phyloP scores from a whole-genome alignment of 495 filamentous ascomycete genomes.

The Neurospora sp. region DNA sequence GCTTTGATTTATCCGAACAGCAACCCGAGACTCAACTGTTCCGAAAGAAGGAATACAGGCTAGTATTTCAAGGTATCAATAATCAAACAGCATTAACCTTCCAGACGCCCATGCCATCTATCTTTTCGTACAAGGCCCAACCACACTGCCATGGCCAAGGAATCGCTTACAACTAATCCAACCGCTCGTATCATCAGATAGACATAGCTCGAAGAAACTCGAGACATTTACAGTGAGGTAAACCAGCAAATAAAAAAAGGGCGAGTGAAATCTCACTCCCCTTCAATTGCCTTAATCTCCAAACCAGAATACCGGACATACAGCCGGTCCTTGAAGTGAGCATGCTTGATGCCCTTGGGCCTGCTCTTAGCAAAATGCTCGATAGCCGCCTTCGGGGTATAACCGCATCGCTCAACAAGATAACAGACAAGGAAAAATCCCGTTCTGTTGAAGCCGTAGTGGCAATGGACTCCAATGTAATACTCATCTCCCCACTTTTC shows the following conservation, averaged over 20 bases:
- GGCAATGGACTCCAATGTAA: constrained; percentile 79
- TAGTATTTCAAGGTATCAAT: not conserved
- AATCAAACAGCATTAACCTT: not conserved
- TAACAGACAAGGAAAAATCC: constrained; percentile 90
- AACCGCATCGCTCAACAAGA: constrained; percentile 70
- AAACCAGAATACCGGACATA: constrained; percentile 59
- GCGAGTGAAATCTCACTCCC: not conserved
- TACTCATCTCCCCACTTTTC: constrained; percentile 30
- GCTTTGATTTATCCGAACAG: not conserved
- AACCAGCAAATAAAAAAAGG: not conserved
- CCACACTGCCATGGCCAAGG: not conserved
- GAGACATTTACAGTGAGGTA: not conserved
- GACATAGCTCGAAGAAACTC: not conserved
- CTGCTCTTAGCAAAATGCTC: constrained; percentile 64
- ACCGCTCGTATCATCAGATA: not conserved
- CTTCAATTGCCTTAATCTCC: constrained; percentile 6
- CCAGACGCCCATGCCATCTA: not conserved
- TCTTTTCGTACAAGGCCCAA: not conserved
- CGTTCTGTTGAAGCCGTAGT: constrained; percentile 90
- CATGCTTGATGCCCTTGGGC: constrained; percentile 79
- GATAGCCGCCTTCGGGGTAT: constrained; percentile 64
- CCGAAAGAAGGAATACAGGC: not conserved
- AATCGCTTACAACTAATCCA: not conserved
- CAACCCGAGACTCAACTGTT: not conserved
- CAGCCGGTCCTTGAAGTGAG: constrained; percentile 78